These are phyloP conservation scores for Calonectria pteridis DNA, from an alignment of 2,329 filamentous ascomycete species.

Conservation along the genomic window DNA sequence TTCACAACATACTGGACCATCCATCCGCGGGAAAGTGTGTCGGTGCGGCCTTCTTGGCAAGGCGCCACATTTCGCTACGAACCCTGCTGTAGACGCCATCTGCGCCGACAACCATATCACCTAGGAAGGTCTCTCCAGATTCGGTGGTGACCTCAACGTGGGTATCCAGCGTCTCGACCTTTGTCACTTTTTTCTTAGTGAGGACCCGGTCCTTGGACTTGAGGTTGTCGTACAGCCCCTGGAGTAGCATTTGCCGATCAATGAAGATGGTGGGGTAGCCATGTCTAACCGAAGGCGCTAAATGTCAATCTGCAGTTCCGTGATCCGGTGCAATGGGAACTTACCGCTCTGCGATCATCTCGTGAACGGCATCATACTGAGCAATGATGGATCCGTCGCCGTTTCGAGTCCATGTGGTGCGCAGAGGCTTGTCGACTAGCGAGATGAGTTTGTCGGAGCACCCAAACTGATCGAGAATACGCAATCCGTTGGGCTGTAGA, in stretches of 20 bases:
- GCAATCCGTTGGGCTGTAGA: background rate
- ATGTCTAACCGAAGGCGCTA: background rate
- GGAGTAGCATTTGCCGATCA: conserved; percentile 1
- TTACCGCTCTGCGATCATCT: background rate
- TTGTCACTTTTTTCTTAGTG: background rate
- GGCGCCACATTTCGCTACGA: background rate
- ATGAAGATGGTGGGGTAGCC: background rate
- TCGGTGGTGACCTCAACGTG: background rate
- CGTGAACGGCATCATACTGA: no score
- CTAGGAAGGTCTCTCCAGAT: background rate
- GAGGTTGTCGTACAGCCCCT: background rate
- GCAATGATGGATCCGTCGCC: background rate
- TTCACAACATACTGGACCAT: background rate
- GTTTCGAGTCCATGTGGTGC: background rate
- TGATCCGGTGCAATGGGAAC: background rate
- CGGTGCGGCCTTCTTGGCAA: background rate
- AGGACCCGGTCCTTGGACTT: background rate
- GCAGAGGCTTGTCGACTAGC: background rate
- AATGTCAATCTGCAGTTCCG: background rate
- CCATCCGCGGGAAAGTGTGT: background rate
- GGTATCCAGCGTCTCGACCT: background rate
- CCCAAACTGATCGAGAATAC: background rate
- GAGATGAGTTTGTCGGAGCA: background rate
- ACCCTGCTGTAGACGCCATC: conserved; percentile 2
- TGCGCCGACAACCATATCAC: background rate